Evolutionary conservation across 169 alveolate species (phyloP), one percentile per base, ranked within the genome.

Genomic region (Plasmodium falciparum): DNA sequence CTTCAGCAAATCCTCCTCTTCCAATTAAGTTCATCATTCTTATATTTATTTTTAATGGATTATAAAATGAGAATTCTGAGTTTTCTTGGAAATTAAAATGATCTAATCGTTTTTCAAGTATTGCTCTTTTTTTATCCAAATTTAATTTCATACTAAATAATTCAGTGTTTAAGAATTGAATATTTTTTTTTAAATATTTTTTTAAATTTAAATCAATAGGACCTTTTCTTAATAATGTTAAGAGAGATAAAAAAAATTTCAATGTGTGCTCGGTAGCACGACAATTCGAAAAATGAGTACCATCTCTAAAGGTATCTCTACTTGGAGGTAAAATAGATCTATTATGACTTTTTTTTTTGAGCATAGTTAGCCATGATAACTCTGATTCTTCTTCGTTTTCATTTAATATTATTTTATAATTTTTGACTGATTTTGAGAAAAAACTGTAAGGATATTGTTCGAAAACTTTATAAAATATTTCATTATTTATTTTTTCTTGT

Each of bases 1-100:
- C 98, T 88, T 96, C 98, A 5, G 98, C 97, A 73, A 96, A 96
- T 11, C 98, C 98, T 9, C 98, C 98, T 88, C 96, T 95, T 9
- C 98, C 98, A 26, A 96, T 93, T 96, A 96, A 94, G 71, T 96
- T 96, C 80, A 96, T 90, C 86, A 96, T 88, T 52, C 97, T 65
- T 88, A 93, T 91, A 49, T 94, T 94, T 49, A 95, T 70, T 74
- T 94, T 94, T 24, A 94, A 92, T 24, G 96, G 96, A 15, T 94
- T 95, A 71, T 93, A 93, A 74, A 93, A 93, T 13, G 94, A 93
- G 91, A 95, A 94, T 65, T 94, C 94, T 7, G 96, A 94, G 58
- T 94, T 93, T 13, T 94, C 86, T 52, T 93, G 95, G 20, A 94
- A 94, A 93, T 94, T 92, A 89, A 92, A 88, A 15, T 89, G 90